A percentile compares a stretch with the other conserved stretches of the same genome.
phyloP scores from a whole-genome alignment of 2,329 filamentous ascomycete species.

The Cordyceps cicadae region DNA sequence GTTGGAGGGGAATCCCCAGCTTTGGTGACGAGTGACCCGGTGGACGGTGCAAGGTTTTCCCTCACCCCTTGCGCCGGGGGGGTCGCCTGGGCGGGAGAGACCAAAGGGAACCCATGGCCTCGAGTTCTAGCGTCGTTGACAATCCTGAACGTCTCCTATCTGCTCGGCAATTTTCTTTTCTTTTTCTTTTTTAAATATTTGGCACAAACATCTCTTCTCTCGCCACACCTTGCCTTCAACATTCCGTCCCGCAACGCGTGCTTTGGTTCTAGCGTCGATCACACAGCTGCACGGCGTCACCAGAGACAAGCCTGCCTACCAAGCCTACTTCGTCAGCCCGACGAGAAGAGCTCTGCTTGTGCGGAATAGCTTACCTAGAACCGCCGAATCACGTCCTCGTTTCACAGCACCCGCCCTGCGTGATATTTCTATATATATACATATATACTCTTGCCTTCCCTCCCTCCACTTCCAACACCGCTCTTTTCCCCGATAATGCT shows the following conservation, averaged over 20 bases:
- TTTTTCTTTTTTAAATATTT: no score
- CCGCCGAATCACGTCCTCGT: neutral
- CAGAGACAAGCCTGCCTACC: neutral
- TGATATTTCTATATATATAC: neutral
- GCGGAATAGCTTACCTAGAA: neutral
- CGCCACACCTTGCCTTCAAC: slow-evolving; percentile 9
- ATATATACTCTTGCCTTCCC: slow-evolving; percentile 2
- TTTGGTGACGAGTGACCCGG: slow-evolving; percentile 1
- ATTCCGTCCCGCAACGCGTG: slow-evolving; percentile 9
- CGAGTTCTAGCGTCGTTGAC: slow-evolving; percentile 7
- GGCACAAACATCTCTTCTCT: neutral
- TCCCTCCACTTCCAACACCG: neutral
- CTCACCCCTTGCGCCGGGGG: neutral
- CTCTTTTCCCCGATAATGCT: slow-evolving; percentile 31
- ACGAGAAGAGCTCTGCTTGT: neutral
- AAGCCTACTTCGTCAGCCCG: neutral
- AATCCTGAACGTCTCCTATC: slow-evolving; percentile 10
- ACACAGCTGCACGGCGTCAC: neutral
- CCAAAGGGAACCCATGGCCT: slow-evolving; percentile 4
- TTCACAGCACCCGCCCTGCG: neutral
- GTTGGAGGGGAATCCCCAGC: slow-evolving; percentile 1
- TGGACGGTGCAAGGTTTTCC: slow-evolving; percentile 3
- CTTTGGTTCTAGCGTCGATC: slow-evolving; percentile 12
- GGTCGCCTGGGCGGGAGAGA: neutral
- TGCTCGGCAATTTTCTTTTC: slow-evolving; percentile 13